Conservation (phyloP, 495 filamentous ascomycete species). For the Bryoglossum gracile region DNA sequence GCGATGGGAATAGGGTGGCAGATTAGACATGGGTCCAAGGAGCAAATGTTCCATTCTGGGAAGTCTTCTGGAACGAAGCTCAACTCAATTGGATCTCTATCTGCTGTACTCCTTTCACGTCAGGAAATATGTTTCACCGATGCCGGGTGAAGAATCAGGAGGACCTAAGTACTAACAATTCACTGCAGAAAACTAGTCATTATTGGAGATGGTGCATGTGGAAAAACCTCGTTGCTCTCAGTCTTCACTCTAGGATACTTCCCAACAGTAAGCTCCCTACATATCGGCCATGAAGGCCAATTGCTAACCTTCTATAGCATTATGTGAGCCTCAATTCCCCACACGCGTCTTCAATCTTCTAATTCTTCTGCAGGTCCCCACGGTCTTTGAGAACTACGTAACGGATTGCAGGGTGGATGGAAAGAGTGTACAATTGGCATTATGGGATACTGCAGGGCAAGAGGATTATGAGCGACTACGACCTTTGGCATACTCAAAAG, state of each 20-base stretch:
- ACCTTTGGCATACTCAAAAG: conserved; percentile 93
- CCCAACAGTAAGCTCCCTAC: conserved; percentile 62
- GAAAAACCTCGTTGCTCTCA: conserved; percentile 94
- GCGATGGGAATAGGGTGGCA: too few relatives aligned
- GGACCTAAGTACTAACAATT: not conserved
- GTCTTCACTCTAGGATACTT: conserved; percentile 99
- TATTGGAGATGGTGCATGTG: conserved; percentile 97
- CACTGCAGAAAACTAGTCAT: conserved; percentile 86
- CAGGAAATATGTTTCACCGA: too few relatives aligned
- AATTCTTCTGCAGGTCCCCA: conserved; percentile 62
- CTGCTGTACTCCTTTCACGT: too few relatives aligned
- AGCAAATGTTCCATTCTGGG: too few relatives aligned
- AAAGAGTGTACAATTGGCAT: conserved; percentile 91
- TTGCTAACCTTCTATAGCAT: conserved; percentile 40
- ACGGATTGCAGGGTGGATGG: conserved; percentile 98
- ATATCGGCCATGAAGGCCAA: conserved; percentile 15
- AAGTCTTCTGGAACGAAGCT: too few relatives aligned
- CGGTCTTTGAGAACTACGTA: conserved; percentile 99
- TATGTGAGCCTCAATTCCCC: conserved; percentile 52
- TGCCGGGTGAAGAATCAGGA: too few relatives aligned
- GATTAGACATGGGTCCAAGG: too few relatives aligned
- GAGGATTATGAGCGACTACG: conserved; percentile 97
- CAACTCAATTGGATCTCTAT: too few relatives aligned
- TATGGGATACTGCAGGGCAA: conserved; percentile 99
- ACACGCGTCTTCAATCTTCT: not conserved